Evolutionary conservation across 192 early-diverging fungal species (phyloP).

Genomic region (Umbelopsis sp.): DNA sequence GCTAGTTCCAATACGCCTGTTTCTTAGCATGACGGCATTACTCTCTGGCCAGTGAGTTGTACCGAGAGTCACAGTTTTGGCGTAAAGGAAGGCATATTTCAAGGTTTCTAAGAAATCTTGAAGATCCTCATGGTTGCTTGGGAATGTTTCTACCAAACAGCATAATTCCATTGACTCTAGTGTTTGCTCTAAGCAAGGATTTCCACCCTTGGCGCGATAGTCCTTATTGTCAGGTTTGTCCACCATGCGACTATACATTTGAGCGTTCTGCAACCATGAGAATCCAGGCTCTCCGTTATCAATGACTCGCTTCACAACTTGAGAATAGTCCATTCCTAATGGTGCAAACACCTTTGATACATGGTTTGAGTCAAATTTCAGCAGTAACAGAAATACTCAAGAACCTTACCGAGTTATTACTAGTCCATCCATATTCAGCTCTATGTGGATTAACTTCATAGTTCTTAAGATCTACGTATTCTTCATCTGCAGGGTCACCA

Average conservation of each 20-base stretch:
- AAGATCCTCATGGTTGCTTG: constrained; percentile 36
- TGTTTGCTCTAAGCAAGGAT: constrained; percentile 53
- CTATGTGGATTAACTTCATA: constrained; percentile 51
- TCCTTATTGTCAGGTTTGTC: constrained; percentile 38
- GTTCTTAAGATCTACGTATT: constrained; percentile 55
- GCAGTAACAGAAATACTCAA: background rate
- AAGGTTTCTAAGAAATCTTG: constrained; percentile 49
- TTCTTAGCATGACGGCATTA: constrained; percentile 52
- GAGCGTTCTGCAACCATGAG: constrained; percentile 52
- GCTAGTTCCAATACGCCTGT: constrained; percentile 51
- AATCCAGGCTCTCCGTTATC: constrained; percentile 53
- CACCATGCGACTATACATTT: constrained; percentile 41
- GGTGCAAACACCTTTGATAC: constrained; percentile 35
- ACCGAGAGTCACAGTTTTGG: constrained; percentile 50
- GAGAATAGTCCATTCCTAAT: constrained; percentile 48
- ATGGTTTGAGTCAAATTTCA: background rate
- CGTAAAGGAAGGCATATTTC: constrained; percentile 48
- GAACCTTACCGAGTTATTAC: constrained; percentile 47
- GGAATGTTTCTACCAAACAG: constrained; percentile 53
- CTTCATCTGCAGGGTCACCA: constrained; percentile 42
- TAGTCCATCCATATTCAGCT: constrained; percentile 50
- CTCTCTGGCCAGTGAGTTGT: constrained; percentile 50
- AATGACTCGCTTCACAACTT: constrained; percentile 33
- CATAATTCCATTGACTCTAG: constrained; percentile 52
- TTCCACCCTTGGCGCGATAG: constrained; percentile 42